Base-by-base conservation (phyloP, 805 yeast genomes). In the Ogataea chonburiensis region DNA sequence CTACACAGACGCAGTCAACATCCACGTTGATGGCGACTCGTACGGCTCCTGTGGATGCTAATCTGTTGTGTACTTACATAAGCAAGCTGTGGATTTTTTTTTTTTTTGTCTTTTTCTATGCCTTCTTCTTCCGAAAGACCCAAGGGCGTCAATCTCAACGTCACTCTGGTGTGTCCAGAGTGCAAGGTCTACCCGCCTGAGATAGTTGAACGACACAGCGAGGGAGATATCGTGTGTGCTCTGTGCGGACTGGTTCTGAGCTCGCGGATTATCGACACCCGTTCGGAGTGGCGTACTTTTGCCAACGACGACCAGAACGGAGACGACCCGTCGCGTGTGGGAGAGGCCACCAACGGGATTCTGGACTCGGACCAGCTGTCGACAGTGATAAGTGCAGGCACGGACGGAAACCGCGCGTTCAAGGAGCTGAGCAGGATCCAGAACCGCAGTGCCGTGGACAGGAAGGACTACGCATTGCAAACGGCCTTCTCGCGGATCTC, bases 201-300 rank as follows among this genome's bases (percentile, higher is more conserved):
- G 55, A 71, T 91, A 46, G 86, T 89, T 17, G 98, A 91, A 66
- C 70, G 97, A 50, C 94, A 89, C 55, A 84, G 95, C 50, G 98
- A 91, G 60, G 98, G 98, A 26, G 98, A 91, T 62, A 88, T 93
- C 52, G 96, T 91, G n/a, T 91, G 98, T 67, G 98, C 96, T 2
- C 73, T 88, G 45, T 93, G 98, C 68, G 98, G 98, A 3, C 69
- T 93, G 40, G 98, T 91, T 1, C 73, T 93, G 16, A 86, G 95
- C 50, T 95, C 88, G 58, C 73, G 89, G 46, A 81, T 91, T 34
- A 96, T 91, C 19, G 98, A 91, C 55, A 89, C 95, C 4, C 73
- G 98, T 49, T 86, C 96, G 1, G 98, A 91, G 69, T 91, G 98
- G 98, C 85, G 98, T 69, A 93, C 98, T 2, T 91, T 91, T 61